Evolutionary conservation across 129 eudicot species (phyloP), one percentile per base, ranked within the genome.

Genomic region (Deinandra increscens): DNA sequence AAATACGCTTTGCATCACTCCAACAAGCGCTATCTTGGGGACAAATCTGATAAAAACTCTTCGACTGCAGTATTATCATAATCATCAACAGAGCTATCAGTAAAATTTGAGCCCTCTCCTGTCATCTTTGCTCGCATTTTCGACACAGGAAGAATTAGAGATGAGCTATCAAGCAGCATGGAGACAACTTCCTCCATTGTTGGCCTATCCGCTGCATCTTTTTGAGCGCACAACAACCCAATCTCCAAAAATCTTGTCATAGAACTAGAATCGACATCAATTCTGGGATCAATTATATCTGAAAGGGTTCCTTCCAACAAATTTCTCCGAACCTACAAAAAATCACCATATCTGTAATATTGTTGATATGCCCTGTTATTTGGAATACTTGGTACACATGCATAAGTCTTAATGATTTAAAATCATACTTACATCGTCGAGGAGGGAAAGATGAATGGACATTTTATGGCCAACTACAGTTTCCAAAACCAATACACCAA

Each of bases 101-200:
- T 26, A 26, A 3, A 26, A 26, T 26, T 26, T n/a, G n/a, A n/a
- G n/a, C n/a, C n/a, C n/a, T n/a, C n/a, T n/a, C n/a, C n/a, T 26
- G 31, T 26, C 31, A 26, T 26, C 31, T 26, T 26, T 26, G 31
- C 31, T 26, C 31, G 31, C 31, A 26, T 44, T 64, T 66, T 45
- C 7, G 7, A 4, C 2, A 13, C 3, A 45, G 41, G 70, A 1
- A 66, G 49, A 15, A 9, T 1, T 10, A 36, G 7, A 48, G 36
- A 15, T 3, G 23, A 43, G 72, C 23, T 18, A 38, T 1, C 33
- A 42, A 64, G 39, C 51, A 48, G 33, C 64, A 39, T 26, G 51
- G 6, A 26, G 12, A 36, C 44, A 42, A 26, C 69, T 39, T 75
- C 66, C 60, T 59, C 79, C 50, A 23, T 26, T 19, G 78, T 34